Percentiles rank a stretch among this genome's conserved stretches.
These are phyloP conservation scores for Brassica juncea DNA, from an alignment of 345 rosid genomes.

Conservation along the genomic window DNA sequence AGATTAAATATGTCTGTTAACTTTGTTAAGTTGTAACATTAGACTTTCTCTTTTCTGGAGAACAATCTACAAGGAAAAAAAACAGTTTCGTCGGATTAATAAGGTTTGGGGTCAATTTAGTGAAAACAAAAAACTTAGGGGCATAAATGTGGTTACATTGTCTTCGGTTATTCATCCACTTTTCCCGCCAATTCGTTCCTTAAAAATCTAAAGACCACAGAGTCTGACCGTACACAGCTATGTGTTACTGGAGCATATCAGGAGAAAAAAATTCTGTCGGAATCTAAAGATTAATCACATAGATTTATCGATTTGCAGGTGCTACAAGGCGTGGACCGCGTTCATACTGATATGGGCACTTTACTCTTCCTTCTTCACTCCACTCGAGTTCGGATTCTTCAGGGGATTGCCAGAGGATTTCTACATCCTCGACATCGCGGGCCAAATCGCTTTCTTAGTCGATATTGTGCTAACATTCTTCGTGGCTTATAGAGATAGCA, in stretches of 20 bases:
- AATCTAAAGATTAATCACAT: background rate
- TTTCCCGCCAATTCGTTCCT: constrained; percentile 32
- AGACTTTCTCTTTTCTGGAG: background rate
- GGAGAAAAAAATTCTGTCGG: background rate
- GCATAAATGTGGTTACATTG: background rate
- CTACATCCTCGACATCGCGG: constrained; percentile 66
- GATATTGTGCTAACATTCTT: constrained; percentile 71
- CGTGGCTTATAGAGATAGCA: constrained; percentile 63
- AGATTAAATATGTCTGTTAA: background rate
- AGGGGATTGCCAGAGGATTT: constrained; percentile 74
- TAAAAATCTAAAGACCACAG: background rate
- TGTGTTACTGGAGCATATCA: background rate
- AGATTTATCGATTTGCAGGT: constrained; percentile 39
- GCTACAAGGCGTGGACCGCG: constrained; percentile 68
- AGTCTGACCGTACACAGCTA: background rate
- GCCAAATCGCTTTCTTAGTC: constrained; percentile 70
- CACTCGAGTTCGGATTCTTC: constrained; percentile 85
- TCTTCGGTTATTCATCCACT: constrained; percentile 12
- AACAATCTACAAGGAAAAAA: background rate
- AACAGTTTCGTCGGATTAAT: background rate
- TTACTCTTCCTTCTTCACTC: constrained; percentile 92
- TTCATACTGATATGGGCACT: constrained; percentile 82
- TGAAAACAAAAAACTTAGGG: background rate
- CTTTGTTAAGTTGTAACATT: background rate
- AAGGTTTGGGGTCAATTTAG: constrained; percentile 14